Evolutionary conservation across 768 basidiomycete species (phyloP).

Genomic region (Lenzites betulinus): DNA sequence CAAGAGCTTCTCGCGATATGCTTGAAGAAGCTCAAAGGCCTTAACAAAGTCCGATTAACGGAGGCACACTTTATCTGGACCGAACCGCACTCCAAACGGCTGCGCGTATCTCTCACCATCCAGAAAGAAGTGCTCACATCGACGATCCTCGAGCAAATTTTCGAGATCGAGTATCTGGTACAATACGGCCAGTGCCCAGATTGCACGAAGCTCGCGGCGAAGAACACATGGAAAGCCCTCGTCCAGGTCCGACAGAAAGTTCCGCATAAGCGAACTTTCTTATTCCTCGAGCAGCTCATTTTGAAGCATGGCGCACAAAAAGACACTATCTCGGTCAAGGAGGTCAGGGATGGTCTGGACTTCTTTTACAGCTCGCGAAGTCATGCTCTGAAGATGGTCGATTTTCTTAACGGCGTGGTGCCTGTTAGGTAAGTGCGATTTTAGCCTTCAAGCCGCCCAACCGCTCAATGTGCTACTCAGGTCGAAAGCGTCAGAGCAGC

Average conservation of each 20-base stretch:
- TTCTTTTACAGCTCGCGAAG: constrained; percentile 93
- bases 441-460: too few relatives aligned
- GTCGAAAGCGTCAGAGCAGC: constrained; percentile 91
- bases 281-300: constrained; percentile 97
- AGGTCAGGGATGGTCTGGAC: constrained; percentile 92
- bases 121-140: constrained; percentile 98
- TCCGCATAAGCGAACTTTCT: constrained; percentile 95
- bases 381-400: constrained; percentile 95
- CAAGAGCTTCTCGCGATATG: constrained; percentile 93
- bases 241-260: constrained; percentile 99
- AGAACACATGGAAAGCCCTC: constrained; percentile 98
- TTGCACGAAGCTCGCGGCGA: constrained; percentile 91
- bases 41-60: constrained; percentile 93
- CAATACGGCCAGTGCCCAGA: constrained; percentile 95
- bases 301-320: constrained; percentile 96
- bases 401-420: constrained; percentile 86
- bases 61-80: constrained; percentile 99
- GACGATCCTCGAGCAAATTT: constrained; percentile 96
- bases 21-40: constrained; percentile 90
- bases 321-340: constrained; percentile 91
- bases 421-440: constrained; percentile 71
- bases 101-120: constrained; percentile 92
- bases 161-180: constrained; percentile 94
- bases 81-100: constrained; percentile 93
- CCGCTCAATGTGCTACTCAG: constrained; percentile 43